Evolutionary conservation across 2,329 filamentous ascomycete species (phyloP).

Genomic region (Clathrospora elynae): DNA sequence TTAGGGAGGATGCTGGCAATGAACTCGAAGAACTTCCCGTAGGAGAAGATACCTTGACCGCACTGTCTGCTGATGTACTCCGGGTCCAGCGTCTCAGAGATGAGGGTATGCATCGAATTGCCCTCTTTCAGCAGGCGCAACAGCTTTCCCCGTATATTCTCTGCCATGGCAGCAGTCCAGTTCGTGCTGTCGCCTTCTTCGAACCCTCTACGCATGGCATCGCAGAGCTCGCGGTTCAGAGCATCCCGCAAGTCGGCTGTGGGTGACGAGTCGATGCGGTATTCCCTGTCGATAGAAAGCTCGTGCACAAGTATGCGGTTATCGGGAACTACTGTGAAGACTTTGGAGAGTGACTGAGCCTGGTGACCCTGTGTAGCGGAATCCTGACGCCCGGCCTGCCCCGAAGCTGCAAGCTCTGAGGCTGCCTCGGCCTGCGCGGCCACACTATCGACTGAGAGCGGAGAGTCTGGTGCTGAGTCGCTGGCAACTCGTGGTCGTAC

Average conservation of each 20-base stretch:
- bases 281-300: slow-evolving; percentile 78
- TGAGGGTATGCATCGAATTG: slow-evolving; percentile 74
- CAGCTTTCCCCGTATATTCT: slow-evolving; percentile 73
- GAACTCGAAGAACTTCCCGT: slow-evolving; percentile 77
- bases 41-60: slow-evolving; percentile 74
- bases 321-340: slow-evolving; percentile 68
- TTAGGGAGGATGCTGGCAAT: slow-evolving; percentile 77
- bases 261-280: slow-evolving; percentile 66
- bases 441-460: slow-evolving; percentile 33
- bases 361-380: slow-evolving; percentile 39
- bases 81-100: slow-evolving; percentile 75
- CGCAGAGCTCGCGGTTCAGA: slow-evolving; percentile 63
- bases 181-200: slow-evolving; percentile 67
- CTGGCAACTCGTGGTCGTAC: slow-evolving; percentile 71
- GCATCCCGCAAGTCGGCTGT: slow-evolving; percentile 64
- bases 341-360: slow-evolving; percentile 55
- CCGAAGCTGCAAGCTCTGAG: slow-evolving; percentile 38
- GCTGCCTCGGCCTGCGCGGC: slow-evolving; percentile 47
- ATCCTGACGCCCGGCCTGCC: slow-evolving; percentile 12
- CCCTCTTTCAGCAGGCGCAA: slow-evolving; percentile 72
- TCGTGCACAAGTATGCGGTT: slow-evolving; percentile 80
- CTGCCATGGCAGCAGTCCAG: slow-evolving; percentile 72
- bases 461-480: slow-evolving; percentile 37
- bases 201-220: slow-evolving; percentile 66
- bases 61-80: slow-evolving; percentile 73